Base-by-base conservation (phyloP, 441 rosid genomes). In the Melianthus villosus region DNA sequence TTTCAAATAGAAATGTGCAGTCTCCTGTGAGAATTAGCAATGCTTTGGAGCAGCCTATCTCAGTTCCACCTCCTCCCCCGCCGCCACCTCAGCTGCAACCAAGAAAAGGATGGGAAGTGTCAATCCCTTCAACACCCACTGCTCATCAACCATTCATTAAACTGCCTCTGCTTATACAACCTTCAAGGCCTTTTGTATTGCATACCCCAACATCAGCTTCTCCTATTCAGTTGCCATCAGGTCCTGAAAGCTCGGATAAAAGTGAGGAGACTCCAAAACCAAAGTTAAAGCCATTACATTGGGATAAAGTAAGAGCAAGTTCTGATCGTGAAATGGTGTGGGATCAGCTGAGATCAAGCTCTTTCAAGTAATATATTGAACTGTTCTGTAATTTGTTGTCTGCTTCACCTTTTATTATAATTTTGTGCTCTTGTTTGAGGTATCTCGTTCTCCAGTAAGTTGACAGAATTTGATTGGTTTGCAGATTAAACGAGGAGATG, bases 231-330 rank as follows among this genome's bases (percentile, higher is more conserved):
- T 59, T 67, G 67, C 57, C 65, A 30, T 57, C 79, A 29, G 71
- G 67, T 48, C 74, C 79, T 32, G 60, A 44, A 56, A 44, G 50
- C 37, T 68, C 18, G 56, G 31, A n/a, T 30, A 20, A 25, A 57
- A 40, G 32, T 37, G 42, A 9, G 82, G 79, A 54, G 68, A 59
- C 50, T 7, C 62, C 68, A 17, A 25, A 79, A 48, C 93, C 84
- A 8, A 91, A 82, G 71, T 46, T 91, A 35, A 85, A 91, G 67
- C 89, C 96, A 1, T 61, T 91, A 49, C 98, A 85, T 22, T 91
- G 98, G 98, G 98, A 91, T 54, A 91, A 91, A 79, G 96, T 91
- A 31, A 70, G 96, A 69, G 96, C 98, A 11, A 84, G 93, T 73
- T 91, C 98, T 5, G 98, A 79, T 64, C 82, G 94, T 4, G 98